These are phyloP conservation scores for Setaria viridis DNA, from an alignment of 202 grass and related monocot species.

Conservation along the genomic window DNA sequence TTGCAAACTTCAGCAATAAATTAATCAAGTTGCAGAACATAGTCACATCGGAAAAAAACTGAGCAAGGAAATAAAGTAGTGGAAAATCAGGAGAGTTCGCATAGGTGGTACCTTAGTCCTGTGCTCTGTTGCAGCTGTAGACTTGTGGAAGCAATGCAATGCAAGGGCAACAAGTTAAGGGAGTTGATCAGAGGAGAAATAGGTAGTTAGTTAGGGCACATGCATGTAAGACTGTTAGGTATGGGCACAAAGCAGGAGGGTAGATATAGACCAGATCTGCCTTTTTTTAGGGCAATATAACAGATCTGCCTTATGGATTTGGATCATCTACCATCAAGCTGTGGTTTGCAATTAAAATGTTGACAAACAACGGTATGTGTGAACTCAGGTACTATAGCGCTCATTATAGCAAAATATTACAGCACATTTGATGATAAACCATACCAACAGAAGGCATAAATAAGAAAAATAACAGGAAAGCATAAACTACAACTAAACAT, in stretches of 20 bases:
- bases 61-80: conserved; percentile 21
- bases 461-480: neutral
- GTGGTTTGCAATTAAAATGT: neutral
- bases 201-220: conserved; percentile 29
- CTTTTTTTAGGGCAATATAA: neutral
- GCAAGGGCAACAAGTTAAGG: neutral
- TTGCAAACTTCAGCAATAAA: neutral
- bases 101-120: conserved; percentile 27
- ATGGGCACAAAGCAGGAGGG: conserved; percentile 14
- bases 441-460: neutral
- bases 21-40: neutral
- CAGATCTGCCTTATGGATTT: neutral
- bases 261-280: conserved; percentile 37
- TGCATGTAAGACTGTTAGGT: conserved; percentile 59
- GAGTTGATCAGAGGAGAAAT: conserved; percentile 31
- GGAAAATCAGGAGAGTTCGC: conserved; percentile 20
- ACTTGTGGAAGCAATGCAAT: conserved; percentile 28
- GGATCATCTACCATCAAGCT: conserved; percentile 13
- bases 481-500: neutral
- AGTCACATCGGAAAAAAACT: conserved; percentile 3
- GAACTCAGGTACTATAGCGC: neutral
- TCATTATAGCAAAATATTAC: conserved; percentile 1
- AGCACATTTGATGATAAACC: neutral
- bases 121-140: conserved; percentile 13
- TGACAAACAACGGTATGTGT: neutral